phyloP scores from a whole-genome alignment of 2,329 filamentous ascomycete genomes.

The Pseudocercospora pini-densiflorae region DNA sequence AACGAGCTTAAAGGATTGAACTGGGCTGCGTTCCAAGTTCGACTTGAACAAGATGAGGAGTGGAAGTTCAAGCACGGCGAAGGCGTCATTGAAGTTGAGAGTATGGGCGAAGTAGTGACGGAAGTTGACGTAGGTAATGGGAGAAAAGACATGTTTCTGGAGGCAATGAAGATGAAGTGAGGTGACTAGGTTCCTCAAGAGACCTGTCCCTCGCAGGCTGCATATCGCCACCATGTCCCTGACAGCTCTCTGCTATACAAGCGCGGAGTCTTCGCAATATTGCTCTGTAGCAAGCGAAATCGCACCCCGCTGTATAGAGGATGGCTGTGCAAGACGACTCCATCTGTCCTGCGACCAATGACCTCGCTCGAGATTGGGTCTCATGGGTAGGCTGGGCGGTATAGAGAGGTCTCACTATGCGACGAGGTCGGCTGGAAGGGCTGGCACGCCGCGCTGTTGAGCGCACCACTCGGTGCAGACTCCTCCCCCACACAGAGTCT shows the following conservation, averaged over 20 bases:
- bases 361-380: neutral
- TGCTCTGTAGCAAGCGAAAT: neutral
- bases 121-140: conserved; percentile 36
- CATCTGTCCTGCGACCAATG: neutral
- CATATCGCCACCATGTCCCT: neutral
- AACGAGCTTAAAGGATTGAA: conserved; percentile 48
- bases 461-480: neutral
- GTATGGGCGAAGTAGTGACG: conserved; percentile 50
- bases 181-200: neutral
- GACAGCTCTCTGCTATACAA: neutral
- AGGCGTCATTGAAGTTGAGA: conserved; percentile 49
- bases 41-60: conserved; percentile 44
- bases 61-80: conserved; percentile 48
- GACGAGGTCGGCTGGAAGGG: neutral
- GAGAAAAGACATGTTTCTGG: conserved; percentile 38
- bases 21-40: conserved; percentile 53
- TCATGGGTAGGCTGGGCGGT: neutral
- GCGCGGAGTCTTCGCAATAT: too few relatives aligned
- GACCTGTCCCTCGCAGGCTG: neutral
- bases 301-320: neutral
- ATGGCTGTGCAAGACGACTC: neutral
- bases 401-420: neutral
- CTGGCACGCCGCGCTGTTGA: neutral
- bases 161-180: conserved; percentile 43
- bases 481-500: neutral